A percentile compares a stretch with the other conserved stretches of the same genome.
phyloP scores from a whole-genome alignment of 2,329 filamentous ascomycete species.

The Penicillium sp. region DNA sequence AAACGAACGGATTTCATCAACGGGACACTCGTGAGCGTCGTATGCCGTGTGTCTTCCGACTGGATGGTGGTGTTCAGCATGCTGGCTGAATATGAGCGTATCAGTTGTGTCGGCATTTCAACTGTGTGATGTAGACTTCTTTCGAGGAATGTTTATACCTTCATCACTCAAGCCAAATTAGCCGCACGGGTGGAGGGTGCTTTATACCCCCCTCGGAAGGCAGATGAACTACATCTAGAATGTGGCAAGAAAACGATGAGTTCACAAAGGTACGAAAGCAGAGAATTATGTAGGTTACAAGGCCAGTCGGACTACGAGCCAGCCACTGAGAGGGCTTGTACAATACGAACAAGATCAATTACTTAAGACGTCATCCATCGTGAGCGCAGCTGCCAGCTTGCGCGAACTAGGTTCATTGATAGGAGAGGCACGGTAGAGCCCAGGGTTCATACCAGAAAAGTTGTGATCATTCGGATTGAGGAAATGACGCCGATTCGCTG shows the following conservation, averaged over 20 bases:
- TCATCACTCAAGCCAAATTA: too few species aligned
- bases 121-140: not conserved
- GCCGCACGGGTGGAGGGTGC: not conserved
- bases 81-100: not conserved
- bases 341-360: not conserved
- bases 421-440: not conserved
- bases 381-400: not conserved
- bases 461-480: not conserved
- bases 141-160: not conserved
- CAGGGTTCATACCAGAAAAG: not conserved
- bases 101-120: not conserved
- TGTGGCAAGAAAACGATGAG: not conserved
- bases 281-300: not conserved
- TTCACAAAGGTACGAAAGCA: not conserved
- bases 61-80: constrained; percentile 6
- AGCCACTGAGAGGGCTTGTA: not conserved
- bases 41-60: constrained; percentile 2
- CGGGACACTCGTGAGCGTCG: constrained; percentile 8
- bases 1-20: constrained; percentile 33
- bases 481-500: not conserved
- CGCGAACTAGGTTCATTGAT: not conserved
- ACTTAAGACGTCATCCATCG: not conserved
- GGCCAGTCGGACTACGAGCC: not conserved
- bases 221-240: not conserved
- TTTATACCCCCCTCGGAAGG: not conserved